Base-by-base conservation (phyloP, 371 early-diverging fungal species). In the Mortierella sp. region DNA sequence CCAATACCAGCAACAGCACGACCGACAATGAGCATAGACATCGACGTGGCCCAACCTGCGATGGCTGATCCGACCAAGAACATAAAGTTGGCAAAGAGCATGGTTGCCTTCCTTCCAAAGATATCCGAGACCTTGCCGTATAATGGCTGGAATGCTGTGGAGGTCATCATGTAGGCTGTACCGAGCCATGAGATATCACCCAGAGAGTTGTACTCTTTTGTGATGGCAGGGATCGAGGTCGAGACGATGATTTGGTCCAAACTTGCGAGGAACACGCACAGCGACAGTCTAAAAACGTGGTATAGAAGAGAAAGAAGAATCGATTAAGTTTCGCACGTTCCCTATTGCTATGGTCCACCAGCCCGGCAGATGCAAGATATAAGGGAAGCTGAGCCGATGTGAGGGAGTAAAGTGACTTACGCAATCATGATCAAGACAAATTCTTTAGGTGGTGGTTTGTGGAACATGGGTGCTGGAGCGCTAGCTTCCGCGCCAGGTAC, bases 1-100 rank as follows among this genome's bases (percentile, higher is more conserved):
- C 97, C 96, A 44, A 91, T 72, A 27, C 94, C 94, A 17, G 93
- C 87, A 28, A 93, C 60, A 9, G 89, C 92, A 43, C 95, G 86
- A 17, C 88, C 89, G 23, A 88, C 79, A 15, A 95, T 93, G 26
- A 97, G 82, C 70, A 78, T 69, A 39, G 69, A 73, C 60, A 90
- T 72, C 30, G 70, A 72, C 12, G 62, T 79, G 3, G 89, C 83
- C 47, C 84, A 80, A 47, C 89, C 90, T 52, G 89, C 86, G 44
- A 86, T 44, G 4, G 82, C 64, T 1, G 88, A 87, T 17, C 89
- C 90, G 48, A 84, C 39, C 41, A 86, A 82, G 51, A 90, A 90
- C 11, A 85, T 62, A 26, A 68, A 26, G 4, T 84, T 80, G 17
- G 89, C 88, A 64, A 84, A 83, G 24, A 89, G 56, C 51, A 87